phyloP scores from a whole-genome alignment of 495 filamentous ascomycete species.

The Aspergillus avenaceus region DNA sequence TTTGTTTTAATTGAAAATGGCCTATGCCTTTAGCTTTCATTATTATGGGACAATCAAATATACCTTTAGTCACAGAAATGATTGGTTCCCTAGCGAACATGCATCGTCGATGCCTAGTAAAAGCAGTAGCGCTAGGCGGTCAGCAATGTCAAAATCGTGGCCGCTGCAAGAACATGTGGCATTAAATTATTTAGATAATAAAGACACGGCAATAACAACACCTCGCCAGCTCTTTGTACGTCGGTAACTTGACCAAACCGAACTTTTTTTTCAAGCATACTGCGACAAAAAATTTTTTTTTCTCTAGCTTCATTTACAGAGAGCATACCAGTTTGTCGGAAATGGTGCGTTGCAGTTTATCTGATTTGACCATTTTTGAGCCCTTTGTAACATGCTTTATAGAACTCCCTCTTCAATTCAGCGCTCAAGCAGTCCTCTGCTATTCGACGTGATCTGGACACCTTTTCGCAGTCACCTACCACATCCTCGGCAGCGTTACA shows the following conservation, averaged over 20 bases:
- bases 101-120: too few species aligned
- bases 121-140: slow-evolving; percentile 27
- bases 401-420: slow-evolving; percentile 95
- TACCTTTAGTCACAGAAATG: too few species aligned
- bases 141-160: slow-evolving; percentile 32
- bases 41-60: too few species aligned
- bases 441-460: slow-evolving; percentile 78
- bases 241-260: too few species aligned
- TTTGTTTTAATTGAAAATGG: too few species aligned
- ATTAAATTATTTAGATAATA: slow-evolving; percentile 8
- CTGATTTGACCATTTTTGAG: too few species aligned
- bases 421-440: slow-evolving; percentile 89
- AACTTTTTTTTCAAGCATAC: not conserved
- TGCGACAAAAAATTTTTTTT: not conserved
- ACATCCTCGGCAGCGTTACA: slow-evolving; percentile 62
- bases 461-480: slow-evolving; percentile 59
- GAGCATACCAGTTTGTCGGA: not conserved
- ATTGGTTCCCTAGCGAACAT: too few species aligned
- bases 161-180: slow-evolving; percentile 34
- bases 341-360: not conserved
- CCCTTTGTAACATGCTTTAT: too few species aligned
- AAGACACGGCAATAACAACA: not conserved
- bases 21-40: too few species aligned
- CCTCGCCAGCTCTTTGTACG: too few species aligned
- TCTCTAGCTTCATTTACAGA: not conserved